phyloP scores from a whole-genome alignment of 805 yeast species.

The Suhomyces xylopsoci region DNA sequence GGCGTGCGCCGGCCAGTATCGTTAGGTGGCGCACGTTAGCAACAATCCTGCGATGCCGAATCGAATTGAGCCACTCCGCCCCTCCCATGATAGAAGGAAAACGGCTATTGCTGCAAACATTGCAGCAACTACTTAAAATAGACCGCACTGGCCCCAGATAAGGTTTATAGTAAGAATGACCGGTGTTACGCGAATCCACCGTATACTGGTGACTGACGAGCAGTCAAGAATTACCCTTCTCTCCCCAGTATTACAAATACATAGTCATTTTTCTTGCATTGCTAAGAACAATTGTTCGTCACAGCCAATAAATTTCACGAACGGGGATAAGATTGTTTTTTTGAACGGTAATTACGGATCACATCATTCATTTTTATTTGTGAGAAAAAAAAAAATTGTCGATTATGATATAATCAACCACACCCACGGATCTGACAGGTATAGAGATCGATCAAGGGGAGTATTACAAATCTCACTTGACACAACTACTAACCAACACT shows the following conservation, averaged over 20 bases:
- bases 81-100: neutral
- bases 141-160: neutral
- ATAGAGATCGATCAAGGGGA: neutral
- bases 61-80: neutral
- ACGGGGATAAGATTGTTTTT: neutral
- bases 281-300: neutral
- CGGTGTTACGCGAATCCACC: neutral
- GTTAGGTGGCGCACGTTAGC: neutral
- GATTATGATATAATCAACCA: neutral
- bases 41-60: neutral
- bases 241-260: neutral
- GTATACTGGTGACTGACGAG: neutral
- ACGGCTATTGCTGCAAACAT: neutral
- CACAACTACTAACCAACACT: neutral
- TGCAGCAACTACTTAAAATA: neutral
- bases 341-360: neutral
- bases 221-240: neutral
- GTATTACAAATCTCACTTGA: neutral
- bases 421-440: neutral
- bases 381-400: neutral
- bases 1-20: neutral
- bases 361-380: neutral
- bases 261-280: neutral
- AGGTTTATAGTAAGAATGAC: neutral
- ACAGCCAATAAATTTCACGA: neutral